Evolutionary conservation across 2,329 filamentous ascomycete genomes (phyloP).

Genomic region (Westerdykella aurantiaca): DNA sequence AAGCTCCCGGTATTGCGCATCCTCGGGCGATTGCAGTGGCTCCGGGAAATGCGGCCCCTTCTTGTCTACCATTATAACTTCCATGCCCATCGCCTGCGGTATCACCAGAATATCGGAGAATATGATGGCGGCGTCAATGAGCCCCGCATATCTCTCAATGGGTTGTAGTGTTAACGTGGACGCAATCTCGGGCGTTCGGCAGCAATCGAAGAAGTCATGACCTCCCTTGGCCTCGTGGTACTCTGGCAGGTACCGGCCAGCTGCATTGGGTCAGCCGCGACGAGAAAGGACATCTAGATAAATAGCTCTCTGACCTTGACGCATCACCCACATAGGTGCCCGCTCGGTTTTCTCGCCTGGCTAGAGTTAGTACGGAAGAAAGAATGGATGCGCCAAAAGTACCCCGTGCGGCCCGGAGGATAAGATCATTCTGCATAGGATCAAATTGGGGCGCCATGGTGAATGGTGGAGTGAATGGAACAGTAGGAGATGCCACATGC

Average conservation of each 20-base stretch:
- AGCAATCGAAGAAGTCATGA: conserved; percentile 96
- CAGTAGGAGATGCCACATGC: background rate
- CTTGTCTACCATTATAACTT: conserved; percentile 97
- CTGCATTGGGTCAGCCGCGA: conserved; percentile 69
- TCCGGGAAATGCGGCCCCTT: conserved; percentile 92
- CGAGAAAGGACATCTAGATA: background rate
- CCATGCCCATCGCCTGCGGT: conserved; percentile 96
- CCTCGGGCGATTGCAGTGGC: conserved; percentile 71
- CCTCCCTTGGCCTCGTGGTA: conserved; percentile 92
- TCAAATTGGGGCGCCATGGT: conserved; percentile 68
- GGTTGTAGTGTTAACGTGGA: conserved; percentile 92
- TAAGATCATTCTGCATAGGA: conserved; percentile 84
- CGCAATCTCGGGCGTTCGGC: conserved; percentile 84
- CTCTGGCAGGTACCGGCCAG: conserved; percentile 93
- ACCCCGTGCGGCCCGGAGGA: conserved; percentile 88
- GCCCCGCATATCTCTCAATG: conserved; percentile 80
- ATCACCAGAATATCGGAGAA: conserved; percentile 98
- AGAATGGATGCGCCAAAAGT: conserved; percentile 11
- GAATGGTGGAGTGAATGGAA: conserved; percentile 7
- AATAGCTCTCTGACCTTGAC: conserved; percentile 64
- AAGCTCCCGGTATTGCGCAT: conserved; percentile 75
- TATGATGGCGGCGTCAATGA: conserved; percentile 95
- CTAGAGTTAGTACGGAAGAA: conserved; percentile 6
- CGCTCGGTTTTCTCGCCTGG: conserved; percentile 84
- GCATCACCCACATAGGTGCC: conserved; percentile 98